Percentiles rank a stretch among this genome's conserved stretches.
Conservation (phyloP, 2,329 filamentous ascomycete genomes). For the Arthrobotrys sphaeroides region DNA sequence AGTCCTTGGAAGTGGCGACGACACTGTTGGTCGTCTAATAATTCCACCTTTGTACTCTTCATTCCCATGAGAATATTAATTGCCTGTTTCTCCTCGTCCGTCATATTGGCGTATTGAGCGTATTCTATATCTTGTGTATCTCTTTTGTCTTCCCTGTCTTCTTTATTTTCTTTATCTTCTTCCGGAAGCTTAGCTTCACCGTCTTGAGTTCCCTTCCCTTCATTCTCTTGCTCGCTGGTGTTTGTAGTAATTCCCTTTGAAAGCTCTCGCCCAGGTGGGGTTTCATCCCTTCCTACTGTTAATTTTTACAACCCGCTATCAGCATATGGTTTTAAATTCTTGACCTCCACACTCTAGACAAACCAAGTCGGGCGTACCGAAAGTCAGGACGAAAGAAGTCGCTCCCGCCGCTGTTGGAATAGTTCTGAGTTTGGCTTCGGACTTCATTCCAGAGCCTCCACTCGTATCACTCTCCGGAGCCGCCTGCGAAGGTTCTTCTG, state of each 20-base stretch:
- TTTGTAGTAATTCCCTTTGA: background rate
- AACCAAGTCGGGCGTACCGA: background rate
- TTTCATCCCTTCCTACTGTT: background rate
- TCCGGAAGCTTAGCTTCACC: background rate
- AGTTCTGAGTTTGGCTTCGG: background rate
- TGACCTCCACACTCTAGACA: background rate
- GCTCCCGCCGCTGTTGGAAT: background rate
- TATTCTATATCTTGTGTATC: no score
- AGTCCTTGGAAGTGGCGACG: constrained; percentile 11
- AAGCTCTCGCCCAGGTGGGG: background rate
- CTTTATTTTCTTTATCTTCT: background rate
- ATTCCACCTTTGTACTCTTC: background rate
- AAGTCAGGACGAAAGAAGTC: background rate
- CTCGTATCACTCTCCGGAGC: background rate
- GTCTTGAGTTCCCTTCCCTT: background rate
- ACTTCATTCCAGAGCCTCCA: background rate
- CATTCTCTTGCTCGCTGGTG: background rate
- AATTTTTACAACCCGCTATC: background rate
- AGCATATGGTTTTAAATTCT: background rate
- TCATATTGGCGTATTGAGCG: background rate
- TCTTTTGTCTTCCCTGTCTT: no score
- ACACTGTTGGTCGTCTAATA: background rate
- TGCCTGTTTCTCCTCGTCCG: constrained; percentile 6
- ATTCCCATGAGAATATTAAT: constrained; percentile 10
- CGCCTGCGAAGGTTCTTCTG: background rate